Evolutionary conservation across 768 basidiomycete species (phyloP).

Genomic region (Lactifluus piperatus): DNA sequence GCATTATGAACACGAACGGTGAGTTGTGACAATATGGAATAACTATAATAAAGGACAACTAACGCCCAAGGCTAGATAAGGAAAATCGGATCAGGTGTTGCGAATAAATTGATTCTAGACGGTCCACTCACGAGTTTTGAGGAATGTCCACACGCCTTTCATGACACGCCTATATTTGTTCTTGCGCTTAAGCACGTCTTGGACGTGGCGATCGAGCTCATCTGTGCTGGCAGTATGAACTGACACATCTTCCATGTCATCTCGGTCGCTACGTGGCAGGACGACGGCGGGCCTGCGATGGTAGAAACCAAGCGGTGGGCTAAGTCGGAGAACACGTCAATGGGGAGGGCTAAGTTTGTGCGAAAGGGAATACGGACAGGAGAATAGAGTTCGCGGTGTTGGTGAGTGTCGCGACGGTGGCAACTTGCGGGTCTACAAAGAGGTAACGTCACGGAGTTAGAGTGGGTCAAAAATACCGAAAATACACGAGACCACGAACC

Average conservation of each 20-base stretch:
- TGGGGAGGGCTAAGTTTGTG: not conserved
- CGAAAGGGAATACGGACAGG: slow-evolving; percentile 34
- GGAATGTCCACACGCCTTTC: slow-evolving; percentile 70
- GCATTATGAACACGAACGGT: not conserved
- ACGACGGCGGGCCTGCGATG: slow-evolving; percentile 60
- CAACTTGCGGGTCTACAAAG: slow-evolving; percentile 57
- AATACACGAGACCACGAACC: slow-evolving; percentile 34
- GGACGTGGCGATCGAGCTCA: slow-evolving; percentile 67
- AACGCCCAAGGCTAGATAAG: slow-evolving; percentile 54
- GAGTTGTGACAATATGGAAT: not conserved
- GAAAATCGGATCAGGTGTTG: not conserved
- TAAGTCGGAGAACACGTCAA: slow-evolving; percentile 21
- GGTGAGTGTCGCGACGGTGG: slow-evolving; percentile 64
- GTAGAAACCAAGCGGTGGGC: slow-evolving; percentile 64
- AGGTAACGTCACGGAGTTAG: not conserved
- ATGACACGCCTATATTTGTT: slow-evolving; percentile 50
- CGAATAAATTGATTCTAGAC: not conserved
- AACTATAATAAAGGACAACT: slow-evolving; percentile 22
- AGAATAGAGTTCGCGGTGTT: slow-evolving; percentile 76
- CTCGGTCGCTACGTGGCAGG: slow-evolving; percentile 32
- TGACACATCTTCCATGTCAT: slow-evolving; percentile 24
- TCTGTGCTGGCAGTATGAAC: slow-evolving; percentile 32
- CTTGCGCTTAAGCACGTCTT: slow-evolving; percentile 58
- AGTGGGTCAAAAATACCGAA: not conserved
- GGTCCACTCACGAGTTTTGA: slow-evolving; percentile 63